phyloP scores from a whole-genome alignment of 768 basidiomycete species.

The Collybiopsis confluens region DNA sequence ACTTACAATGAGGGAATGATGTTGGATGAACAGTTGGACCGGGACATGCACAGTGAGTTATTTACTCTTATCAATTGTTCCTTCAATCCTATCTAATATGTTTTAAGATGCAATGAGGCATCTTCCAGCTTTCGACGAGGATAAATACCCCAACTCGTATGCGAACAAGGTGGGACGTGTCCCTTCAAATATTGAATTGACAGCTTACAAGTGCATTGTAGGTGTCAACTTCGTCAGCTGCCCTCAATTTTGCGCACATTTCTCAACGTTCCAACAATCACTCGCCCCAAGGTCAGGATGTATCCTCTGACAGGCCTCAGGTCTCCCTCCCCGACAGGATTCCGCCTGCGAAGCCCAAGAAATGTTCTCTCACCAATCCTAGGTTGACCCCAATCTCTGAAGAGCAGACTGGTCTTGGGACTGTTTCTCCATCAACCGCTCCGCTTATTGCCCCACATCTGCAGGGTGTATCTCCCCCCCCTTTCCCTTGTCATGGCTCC shows the following conservation, averaged over 20 bases:
- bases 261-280: constrained; percentile 69
- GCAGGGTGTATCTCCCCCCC: constrained; percentile 42
- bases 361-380: constrained; percentile 74
- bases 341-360: constrained; percentile 45
- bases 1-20: constrained; percentile 83
- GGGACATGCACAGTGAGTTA: constrained; percentile 89
- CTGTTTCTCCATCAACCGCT: constrained; percentile 57
- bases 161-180: constrained; percentile 51
- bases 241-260: constrained; percentile 87
- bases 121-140: constrained; percentile 83
- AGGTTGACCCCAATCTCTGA: constrained; percentile 59
- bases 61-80: not conserved
- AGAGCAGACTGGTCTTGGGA: constrained; percentile 17
- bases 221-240: constrained; percentile 86
- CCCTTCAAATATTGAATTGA: not conserved
- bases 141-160: constrained; percentile 70
- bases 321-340: constrained; percentile 68
- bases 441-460: constrained; percentile 62
- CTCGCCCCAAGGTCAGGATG: constrained; percentile 52
- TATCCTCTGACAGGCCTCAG: constrained; percentile 92
- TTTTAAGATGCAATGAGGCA: constrained; percentile 79
- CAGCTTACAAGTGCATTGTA: constrained; percentile 20
- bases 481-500: constrained; percentile 69
- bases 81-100: constrained; percentile 13
- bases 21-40: constrained; percentile 89